Evolutionary conservation across 768 basidiomycete genomes (phyloP).

Genomic region (Panus rudis): DNA sequence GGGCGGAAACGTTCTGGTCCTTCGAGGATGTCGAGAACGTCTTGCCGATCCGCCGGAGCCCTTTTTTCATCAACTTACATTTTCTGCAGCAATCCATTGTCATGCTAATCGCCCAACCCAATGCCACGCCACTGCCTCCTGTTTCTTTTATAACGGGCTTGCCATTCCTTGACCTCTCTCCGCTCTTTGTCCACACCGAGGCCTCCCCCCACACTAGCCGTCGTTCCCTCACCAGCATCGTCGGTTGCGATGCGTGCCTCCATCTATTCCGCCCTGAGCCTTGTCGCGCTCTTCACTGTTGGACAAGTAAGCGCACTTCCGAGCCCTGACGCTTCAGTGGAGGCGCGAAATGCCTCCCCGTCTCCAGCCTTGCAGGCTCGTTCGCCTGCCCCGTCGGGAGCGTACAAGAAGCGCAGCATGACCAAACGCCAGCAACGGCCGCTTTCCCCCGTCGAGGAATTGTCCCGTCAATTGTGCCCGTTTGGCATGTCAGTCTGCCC

Average conservation of each 20-base stretch:
- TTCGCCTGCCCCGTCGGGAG: constrained; percentile 7
- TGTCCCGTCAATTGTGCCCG: constrained; percentile 17
- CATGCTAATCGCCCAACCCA: too few species aligned
- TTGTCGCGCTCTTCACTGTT: constrained; percentile 6
- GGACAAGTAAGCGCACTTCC: constrained; percentile 7
- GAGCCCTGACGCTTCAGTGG: constrained; percentile 1
- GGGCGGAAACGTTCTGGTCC: too few species aligned
- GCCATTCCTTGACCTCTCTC: background rate
- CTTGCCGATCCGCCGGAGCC: too few species aligned
- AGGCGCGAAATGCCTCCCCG: constrained; percentile 3
- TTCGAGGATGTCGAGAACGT: too few species aligned
- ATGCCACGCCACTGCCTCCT: too few species aligned
- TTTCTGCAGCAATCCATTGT: too few species aligned
- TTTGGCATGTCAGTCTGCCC: constrained; percentile 17
- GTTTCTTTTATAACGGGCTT: background rate
- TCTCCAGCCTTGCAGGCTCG: constrained; percentile 1
- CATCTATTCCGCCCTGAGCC: constrained; percentile 7
- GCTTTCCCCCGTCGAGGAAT: constrained; percentile 10
- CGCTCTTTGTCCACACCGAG: background rate
- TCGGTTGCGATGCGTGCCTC: constrained; percentile 11
- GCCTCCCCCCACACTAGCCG: background rate
- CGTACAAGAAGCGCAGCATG: constrained; percentile 2
- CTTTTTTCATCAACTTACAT: too few species aligned
- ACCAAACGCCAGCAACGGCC: constrained; percentile 11
- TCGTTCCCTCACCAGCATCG: background rate